These are phyloP conservation scores for Gomphus bonarii DNA, from an alignment of 1,284 basidiomycete species.

Conservation along the genomic window DNA sequence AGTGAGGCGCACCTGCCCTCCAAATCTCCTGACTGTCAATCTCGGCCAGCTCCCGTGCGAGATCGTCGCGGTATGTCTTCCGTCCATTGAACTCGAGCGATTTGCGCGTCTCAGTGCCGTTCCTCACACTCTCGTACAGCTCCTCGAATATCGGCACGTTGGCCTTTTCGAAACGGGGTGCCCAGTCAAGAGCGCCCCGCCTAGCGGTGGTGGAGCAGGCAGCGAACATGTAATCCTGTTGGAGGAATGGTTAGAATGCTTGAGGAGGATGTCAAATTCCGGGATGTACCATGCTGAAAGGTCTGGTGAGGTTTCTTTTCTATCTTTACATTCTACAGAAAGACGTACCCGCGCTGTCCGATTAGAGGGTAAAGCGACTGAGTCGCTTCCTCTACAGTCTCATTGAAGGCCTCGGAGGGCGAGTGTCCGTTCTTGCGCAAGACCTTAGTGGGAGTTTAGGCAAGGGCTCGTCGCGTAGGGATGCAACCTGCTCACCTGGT, in stretches of 20 bases:
- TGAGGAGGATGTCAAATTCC: neutral
- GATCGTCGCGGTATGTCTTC: slow-evolving; percentile 87
- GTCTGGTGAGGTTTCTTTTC: neutral
- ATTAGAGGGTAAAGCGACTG: slow-evolving; percentile 98
- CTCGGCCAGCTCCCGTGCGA: slow-evolving; percentile 88
- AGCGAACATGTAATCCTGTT: slow-evolving; percentile 99
- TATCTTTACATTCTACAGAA: neutral
- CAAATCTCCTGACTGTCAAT: slow-evolving; percentile 98
- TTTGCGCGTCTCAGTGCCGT: slow-evolving; percentile 96
- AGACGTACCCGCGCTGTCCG: slow-evolving; percentile 74
- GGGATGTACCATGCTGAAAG: slow-evolving; percentile 5
- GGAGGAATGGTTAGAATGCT: neutral
- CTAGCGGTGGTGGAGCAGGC: slow-evolving; percentile 99
- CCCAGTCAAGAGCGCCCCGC: slow-evolving; percentile 98
- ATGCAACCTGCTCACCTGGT: slow-evolving; percentile 30
- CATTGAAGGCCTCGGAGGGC: slow-evolving; percentile 99
- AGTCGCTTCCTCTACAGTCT: slow-evolving; percentile 99
- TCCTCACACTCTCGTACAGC: slow-evolving; percentile 89
- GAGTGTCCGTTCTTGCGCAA: slow-evolving; percentile 97
- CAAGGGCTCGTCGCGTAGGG: neutral
- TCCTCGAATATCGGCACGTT: slow-evolving; percentile 91
- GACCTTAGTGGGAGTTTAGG: slow-evolving; percentile 44
- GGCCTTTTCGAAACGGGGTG: slow-evolving; percentile 92
- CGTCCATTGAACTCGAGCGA: slow-evolving; percentile 95
- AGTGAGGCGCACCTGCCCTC: slow-evolving; percentile 60